These are phyloP conservation scores for Skeletonema costatum DNA, from an alignment of 108 stramenopile genomes.

Conservation along the genomic window DNA sequence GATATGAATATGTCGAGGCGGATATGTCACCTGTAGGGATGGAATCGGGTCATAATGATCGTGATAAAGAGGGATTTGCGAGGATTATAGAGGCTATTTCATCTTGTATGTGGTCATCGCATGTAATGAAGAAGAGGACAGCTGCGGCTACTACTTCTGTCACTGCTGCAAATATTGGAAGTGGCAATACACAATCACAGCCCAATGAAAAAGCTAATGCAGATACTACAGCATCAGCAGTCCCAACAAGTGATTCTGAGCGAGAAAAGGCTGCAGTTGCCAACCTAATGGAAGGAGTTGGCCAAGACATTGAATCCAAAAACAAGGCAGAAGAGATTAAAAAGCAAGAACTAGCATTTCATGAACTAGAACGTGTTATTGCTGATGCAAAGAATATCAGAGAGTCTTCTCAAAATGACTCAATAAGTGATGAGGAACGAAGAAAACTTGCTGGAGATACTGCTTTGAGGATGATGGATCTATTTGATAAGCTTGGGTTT, in stretches of 20 bases:
- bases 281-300: constrained; percentile 25
- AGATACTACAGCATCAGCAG: constrained; percentile 5
- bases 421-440: constrained; percentile 75
- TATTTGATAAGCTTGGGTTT: constrained; percentile 72
- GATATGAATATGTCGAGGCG: constrained; percentile 85
- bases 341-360: constrained; percentile 50
- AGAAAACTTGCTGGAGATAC: constrained; percentile 74
- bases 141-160: neutral
- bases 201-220: neutral
- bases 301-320: neutral
- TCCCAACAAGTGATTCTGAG: constrained; percentile 23
- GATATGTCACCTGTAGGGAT: constrained; percentile 62
- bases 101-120: constrained; percentile 81
- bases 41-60: constrained; percentile 68
- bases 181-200: neutral
- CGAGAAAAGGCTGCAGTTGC: constrained; percentile 32
- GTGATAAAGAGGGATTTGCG: constrained; percentile 91
- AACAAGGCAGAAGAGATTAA: neutral
- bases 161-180: neutral
- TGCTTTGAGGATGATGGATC: constrained; percentile 73
- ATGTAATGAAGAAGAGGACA: constrained; percentile 54
- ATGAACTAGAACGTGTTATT: constrained; percentile 67
- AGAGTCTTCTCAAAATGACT: constrained; percentile 62
- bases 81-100: constrained; percentile 80
- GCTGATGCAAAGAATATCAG: constrained; percentile 69